phyloP scores from a whole-genome alignment of 2,329 filamentous ascomycete species.

The Myriosclerotinia scirpicola region DNA sequence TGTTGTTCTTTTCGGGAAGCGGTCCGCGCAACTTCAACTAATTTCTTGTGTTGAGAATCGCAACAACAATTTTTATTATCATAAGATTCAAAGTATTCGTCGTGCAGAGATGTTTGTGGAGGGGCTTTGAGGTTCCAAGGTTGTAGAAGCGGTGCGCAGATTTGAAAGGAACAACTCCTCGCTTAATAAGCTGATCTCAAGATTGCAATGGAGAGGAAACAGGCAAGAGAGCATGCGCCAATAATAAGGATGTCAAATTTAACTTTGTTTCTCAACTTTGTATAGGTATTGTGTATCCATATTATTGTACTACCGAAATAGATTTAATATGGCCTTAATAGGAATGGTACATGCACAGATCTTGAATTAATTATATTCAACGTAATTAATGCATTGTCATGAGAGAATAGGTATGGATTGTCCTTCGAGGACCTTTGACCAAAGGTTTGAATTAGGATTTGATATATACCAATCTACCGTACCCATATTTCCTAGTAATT shows the following conservation, averaged over 20 bases:
- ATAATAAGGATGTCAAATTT: not conserved
- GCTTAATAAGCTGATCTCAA: slow-evolving; percentile 22
- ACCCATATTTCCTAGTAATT: not conserved
- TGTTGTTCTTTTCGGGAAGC: slow-evolving; percentile 20
- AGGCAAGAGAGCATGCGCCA: slow-evolving; percentile 23
- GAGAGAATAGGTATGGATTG: not conserved
- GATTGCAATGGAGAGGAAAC: slow-evolving; percentile 14
- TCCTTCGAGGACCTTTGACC: no score
- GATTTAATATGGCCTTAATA: not conserved
- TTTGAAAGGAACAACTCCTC: slow-evolving; percentile 24
- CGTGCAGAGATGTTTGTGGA: slow-evolving; percentile 21
- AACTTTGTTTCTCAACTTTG: slow-evolving; percentile 4
- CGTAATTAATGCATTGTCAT: not conserved
- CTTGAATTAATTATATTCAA: not conserved
- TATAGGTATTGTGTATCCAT: no score
- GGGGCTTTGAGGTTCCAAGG: slow-evolving; percentile 17
- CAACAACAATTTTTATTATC: slow-evolving; percentile 13
- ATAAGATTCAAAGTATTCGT: slow-evolving; percentile 14
- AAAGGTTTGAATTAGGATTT: not conserved
- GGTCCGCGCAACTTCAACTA: slow-evolving; percentile 20
- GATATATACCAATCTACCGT: slow-evolving; percentile 4
- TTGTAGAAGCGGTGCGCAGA: slow-evolving; percentile 23
- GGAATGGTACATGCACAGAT: no score
- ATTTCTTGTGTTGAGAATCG: slow-evolving; percentile 20
- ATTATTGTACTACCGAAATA: not conserved